Evolutionary conservation across 1,139 yeast species (phyloP).

Genomic region (Debaryomycetaceae sp.): DNA sequence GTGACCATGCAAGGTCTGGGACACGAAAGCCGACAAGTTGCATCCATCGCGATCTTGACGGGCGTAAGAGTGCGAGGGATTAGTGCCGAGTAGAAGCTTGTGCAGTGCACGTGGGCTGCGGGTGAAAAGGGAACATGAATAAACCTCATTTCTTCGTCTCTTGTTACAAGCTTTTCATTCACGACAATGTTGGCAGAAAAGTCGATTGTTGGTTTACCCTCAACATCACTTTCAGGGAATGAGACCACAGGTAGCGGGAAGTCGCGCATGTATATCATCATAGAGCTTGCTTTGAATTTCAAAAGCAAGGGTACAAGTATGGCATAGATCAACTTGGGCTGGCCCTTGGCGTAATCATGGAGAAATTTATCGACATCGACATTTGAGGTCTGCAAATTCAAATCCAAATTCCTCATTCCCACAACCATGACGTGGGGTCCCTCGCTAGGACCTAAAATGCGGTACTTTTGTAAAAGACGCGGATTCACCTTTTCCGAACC

Average conservation of each 20-base stretch:
- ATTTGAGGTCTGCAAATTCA: conserved; percentile 17
- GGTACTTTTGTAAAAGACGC: conserved; percentile 20
- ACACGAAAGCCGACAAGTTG: conserved; percentile 22
- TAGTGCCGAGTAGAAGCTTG: conserved; percentile 27
- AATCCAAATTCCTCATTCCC: conserved; percentile 21
- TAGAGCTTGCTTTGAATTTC: conserved; percentile 19
- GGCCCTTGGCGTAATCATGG: conserved; percentile 26
- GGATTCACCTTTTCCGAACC: conserved; percentile 25
- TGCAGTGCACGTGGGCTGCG: conserved; percentile 15
- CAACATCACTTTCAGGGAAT: conserved; percentile 24
- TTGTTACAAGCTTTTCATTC: conserved; percentile 27
- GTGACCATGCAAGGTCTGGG: conserved; percentile 31
- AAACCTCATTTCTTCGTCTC: conserved; percentile 32
- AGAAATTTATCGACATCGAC: conserved; percentile 25
- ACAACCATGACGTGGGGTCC: conserved; percentile 29
- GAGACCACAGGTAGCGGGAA: conserved; percentile 33
- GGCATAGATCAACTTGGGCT: conserved; percentile 30
- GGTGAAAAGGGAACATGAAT: conserved; percentile 38
- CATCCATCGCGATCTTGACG: conserved; percentile 28
- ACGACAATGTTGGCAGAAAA: conserved; percentile 29
- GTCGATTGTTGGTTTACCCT: conserved; percentile 17
- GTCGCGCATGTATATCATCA: conserved; percentile 26
- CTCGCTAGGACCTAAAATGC: conserved; percentile 22
- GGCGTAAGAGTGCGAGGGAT: conserved; percentile 37
- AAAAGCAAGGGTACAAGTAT: conserved; percentile 27